Base-by-base conservation (phyloP, 768 basidiomycete species). In the Naganishia friedmannii region DNA sequence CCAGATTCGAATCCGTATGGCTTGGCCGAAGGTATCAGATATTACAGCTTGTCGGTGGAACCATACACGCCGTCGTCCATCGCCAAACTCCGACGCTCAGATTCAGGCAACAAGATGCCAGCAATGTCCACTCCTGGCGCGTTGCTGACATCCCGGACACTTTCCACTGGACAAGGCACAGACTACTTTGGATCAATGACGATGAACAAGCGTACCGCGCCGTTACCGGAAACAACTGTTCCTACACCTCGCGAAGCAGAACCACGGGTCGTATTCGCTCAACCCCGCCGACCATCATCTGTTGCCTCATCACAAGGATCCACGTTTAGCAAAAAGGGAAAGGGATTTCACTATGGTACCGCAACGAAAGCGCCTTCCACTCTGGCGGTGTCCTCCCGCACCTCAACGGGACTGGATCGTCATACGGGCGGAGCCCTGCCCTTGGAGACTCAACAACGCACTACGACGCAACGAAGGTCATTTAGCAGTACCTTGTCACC, bases 1-100 rank as follows among this genome's bases (percentile, higher is more conserved):
- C 60, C 71, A 3, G 66, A 66, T 1, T 69, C 73, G 3, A 80
- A 80, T 67, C 79, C 79, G 3, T 79, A 74, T 53, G 78, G 79
- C 31, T 74, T 80, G 10, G 78, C 79, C 5, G 78, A 78, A 45
- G 79, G 79, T 0, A 60, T 80, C 28, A 72, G 76, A 10, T 80
- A 76, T 67, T 78, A 74, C 66, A 75, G 74, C 23, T 77, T 78
- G 29, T 71, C 74, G 31, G 79, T 80, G 8, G 77, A 80, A 56
- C 74, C 75, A 34, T 78, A 75, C 65, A 74, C 73, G 23, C 76
- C 77, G 0, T 37, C 70, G 19, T 48, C 70, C 1, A 29, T n/a
- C 55, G 19, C 66, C 21, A 71, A 68, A 54, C 66, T 60, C 17
- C 73, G 9, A 65, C 73, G 68, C 10, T 51, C 68, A 45, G 53